A percentile compares a stretch with the other conserved stretches of the same genome.
phyloP scores from a whole-genome alignment of 257 asterid species.

The Fraxinus quadrangulata region DNA sequence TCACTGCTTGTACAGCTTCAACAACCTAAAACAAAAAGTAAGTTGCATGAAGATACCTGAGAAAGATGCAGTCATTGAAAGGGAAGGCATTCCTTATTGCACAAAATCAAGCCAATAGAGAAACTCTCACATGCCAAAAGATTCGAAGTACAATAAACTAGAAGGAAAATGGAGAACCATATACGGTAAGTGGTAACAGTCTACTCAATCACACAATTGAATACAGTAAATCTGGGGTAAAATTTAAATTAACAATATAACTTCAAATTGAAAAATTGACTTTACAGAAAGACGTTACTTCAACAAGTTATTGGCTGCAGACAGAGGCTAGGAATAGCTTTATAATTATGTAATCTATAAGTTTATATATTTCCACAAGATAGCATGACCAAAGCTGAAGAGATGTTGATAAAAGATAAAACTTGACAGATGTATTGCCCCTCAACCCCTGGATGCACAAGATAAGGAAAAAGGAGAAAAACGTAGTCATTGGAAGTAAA shows the following conservation, averaged over 20 bases:
- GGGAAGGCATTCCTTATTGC: background rate
- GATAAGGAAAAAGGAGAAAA: background rate
- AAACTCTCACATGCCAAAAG: conserved; percentile 12
- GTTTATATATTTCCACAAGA: background rate
- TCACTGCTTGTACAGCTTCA: conserved; percentile 83
- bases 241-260: background rate
- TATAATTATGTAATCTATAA: background rate
- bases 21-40: conserved; percentile 52
- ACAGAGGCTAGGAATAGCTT: background rate
- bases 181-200: background rate
- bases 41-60: background rate
- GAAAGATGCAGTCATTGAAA: background rate
- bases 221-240: conserved; percentile 2
- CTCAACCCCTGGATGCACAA: background rate
- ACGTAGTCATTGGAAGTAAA: background rate
- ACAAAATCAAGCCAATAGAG: background rate
- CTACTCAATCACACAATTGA: conserved; percentile 6
- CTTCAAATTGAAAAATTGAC: conserved; percentile 1
- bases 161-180: background rate
- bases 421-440: background rate
- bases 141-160: background rate
- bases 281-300: background rate
- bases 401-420: background rate
- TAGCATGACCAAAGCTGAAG: background rate
- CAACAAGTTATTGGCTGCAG: conserved; percentile 6